Conservation (phyloP, 495 filamentous ascomycete species). For the Aspergillus ellipticus region DNA sequence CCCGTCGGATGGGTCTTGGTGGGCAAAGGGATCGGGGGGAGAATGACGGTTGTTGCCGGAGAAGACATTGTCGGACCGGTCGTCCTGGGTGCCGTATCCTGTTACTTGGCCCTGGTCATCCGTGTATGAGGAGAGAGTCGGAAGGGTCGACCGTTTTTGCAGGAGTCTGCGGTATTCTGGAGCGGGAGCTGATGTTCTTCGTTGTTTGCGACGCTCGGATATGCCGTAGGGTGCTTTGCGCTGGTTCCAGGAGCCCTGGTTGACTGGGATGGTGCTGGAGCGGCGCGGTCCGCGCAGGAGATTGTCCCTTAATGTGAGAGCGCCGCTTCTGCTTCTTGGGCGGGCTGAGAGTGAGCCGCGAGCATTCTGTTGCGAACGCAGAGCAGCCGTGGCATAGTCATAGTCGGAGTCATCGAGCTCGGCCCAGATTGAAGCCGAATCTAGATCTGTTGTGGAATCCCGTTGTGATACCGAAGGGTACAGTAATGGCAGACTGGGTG, state of each 20-base stretch:
- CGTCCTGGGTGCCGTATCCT: conserved; percentile 31
- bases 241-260: conserved; percentile 22
- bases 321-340: conserved; percentile 28
- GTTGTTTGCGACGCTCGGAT: conserved; percentile 12
- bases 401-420: conserved; percentile 48
- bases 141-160: conserved; percentile 17
- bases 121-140: no score
- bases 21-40: background rate
- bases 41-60: background rate
- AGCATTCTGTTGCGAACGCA: conserved; percentile 11
- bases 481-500: conserved; percentile 37
- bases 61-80: conserved; percentile 1
- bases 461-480: conserved; percentile 24
- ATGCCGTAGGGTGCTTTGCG: conserved; percentile 17
- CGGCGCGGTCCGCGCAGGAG: conserved; percentile 23
- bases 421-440: conserved; percentile 48
- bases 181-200: conserved; percentile 28
- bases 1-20: background rate
- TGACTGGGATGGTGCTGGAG: conserved; percentile 24
- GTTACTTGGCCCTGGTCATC: background rate
- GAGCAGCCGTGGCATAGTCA: conserved; percentile 18
- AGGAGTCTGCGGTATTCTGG: conserved; percentile 18
- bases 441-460: conserved; percentile 29
- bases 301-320: conserved; percentile 13
- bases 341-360: conserved; percentile 20